These are phyloP conservation scores for sunflower (Helianthus annuus) DNA, from an alignment of 129 eudicot species.

Conservation along the genomic window HanXRQr2.0-SUNRISE NC_035447.2:84546485-84546984, in stretches of 20 bases:
- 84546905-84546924: slow-evolving; percentile 45
- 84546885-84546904: slow-evolving; percentile 77
- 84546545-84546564: slow-evolving; percentile 82
- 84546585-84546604: too few species aligned
- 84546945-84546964: slow-evolving; percentile 83
- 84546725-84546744: too few species aligned
- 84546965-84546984: slow-evolving; percentile 67
- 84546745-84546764: too few species aligned
- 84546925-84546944: slow-evolving; percentile 79
- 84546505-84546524: slow-evolving; percentile 93
- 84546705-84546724: too few species aligned
- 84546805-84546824: slow-evolving; percentile 82
- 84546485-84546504: slow-evolving; percentile 65
- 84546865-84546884: slow-evolving; percentile 71
- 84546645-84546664: too few species aligned
- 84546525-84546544: slow-evolving; percentile 72
- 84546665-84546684: too few species aligned
- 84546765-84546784: too few species aligned
- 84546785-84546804: slow-evolving; percentile 68
- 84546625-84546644: too few species aligned
- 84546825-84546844: slow-evolving; percentile 89
- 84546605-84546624: too few species aligned
- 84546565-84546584: slow-evolving; percentile 39
- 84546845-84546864: slow-evolving; percentile 82
- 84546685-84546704: too few species aligned